A percentile compares a stretch with the other conserved stretches of the same genome.
Conservation (phyloP, 2,329 filamentous ascomycete species). For the Lecanosticta acicola region DNA sequence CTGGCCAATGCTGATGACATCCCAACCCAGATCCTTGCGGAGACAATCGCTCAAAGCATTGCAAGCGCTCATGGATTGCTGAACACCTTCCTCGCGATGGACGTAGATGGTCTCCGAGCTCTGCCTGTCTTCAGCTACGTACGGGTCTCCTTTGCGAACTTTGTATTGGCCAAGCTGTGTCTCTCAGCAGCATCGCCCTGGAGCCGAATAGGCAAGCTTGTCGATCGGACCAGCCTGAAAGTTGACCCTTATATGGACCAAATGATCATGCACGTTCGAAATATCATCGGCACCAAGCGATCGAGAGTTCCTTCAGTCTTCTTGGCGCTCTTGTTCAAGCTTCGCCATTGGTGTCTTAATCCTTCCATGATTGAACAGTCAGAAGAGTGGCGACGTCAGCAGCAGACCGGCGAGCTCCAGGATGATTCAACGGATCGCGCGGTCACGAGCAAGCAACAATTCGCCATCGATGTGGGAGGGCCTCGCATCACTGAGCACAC, state of each 20-base stretch:
- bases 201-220: slow-evolving; percentile 63
- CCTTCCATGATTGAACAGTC: slow-evolving; percentile 16
- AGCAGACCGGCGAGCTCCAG: slow-evolving; percentile 2
- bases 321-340: slow-evolving; percentile 28
- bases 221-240: slow-evolving; percentile 62
- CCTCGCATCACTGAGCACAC: slow-evolving; percentile 10
- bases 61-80: slow-evolving; percentile 62
- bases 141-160: slow-evolving; percentile 64
- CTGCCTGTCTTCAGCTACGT: slow-evolving; percentile 67
- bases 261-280: slow-evolving; percentile 63
- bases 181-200: slow-evolving; percentile 59
- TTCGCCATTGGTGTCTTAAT: slow-evolving; percentile 28
- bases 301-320: slow-evolving; percentile 27
- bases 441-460: background rate
- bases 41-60: slow-evolving; percentile 62
- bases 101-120: slow-evolving; percentile 54
- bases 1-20: slow-evolving; percentile 25
- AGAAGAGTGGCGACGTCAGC: slow-evolving; percentile 7
- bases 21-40: slow-evolving; percentile 56
- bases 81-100: slow-evolving; percentile 58
- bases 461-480: slow-evolving; percentile 1
- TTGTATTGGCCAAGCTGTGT: slow-evolving; percentile 69
- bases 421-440: background rate
- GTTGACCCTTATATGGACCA: slow-evolving; percentile 61
- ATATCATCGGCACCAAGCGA: slow-evolving; percentile 47